Conservation (phyloP, 177 flowering plant species). For the Vitis hybrid region DNA sequence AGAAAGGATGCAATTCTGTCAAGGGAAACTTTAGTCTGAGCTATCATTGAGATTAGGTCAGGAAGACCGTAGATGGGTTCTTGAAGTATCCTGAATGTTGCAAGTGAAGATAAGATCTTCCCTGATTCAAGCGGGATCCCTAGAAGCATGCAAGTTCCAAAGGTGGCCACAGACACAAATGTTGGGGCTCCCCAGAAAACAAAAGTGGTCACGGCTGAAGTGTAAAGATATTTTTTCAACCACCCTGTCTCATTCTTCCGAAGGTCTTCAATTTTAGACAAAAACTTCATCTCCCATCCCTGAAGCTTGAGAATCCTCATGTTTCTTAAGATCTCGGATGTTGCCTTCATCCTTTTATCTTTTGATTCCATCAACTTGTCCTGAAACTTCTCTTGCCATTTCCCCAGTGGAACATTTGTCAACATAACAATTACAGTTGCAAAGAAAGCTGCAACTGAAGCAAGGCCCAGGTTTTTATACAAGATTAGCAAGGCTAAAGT, state of each 20-base stretch:
- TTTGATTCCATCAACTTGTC: constrained; percentile 67
- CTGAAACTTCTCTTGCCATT: constrained; percentile 53
- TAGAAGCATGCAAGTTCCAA: constrained; percentile 48
- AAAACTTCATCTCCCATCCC: constrained; percentile 86
- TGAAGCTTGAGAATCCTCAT: constrained; percentile 90
- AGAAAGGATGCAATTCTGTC: constrained; percentile 64
- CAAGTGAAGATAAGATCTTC: constrained; percentile 63
- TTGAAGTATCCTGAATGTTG: constrained; percentile 67
- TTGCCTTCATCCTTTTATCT: constrained; percentile 75
- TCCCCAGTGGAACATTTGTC: constrained; percentile 61
- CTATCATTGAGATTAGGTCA: constrained; percentile 57
- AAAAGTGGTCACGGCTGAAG: constrained; percentile 40
- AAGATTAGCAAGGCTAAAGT: constrained; percentile 56
- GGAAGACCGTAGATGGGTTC: constrained; percentile 65
- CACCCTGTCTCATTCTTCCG: constrained; percentile 56
- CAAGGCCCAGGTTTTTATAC: constrained; percentile 68
- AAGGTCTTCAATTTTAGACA: constrained; percentile 55
- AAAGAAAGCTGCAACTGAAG: constrained; percentile 48
- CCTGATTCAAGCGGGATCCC: constrained; percentile 68
- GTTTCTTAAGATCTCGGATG: constrained; percentile 72
- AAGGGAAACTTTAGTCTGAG: constrained; percentile 71
- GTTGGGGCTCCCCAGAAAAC: constrained; percentile 49
- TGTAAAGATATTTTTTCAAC: constrained; percentile 56
- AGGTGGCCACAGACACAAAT: constrained; percentile 61
- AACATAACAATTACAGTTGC: constrained; percentile 61